Base-by-base conservation (phyloP, 352 stramenopile genomes). In the Globisporangium okanoganense region DNA sequence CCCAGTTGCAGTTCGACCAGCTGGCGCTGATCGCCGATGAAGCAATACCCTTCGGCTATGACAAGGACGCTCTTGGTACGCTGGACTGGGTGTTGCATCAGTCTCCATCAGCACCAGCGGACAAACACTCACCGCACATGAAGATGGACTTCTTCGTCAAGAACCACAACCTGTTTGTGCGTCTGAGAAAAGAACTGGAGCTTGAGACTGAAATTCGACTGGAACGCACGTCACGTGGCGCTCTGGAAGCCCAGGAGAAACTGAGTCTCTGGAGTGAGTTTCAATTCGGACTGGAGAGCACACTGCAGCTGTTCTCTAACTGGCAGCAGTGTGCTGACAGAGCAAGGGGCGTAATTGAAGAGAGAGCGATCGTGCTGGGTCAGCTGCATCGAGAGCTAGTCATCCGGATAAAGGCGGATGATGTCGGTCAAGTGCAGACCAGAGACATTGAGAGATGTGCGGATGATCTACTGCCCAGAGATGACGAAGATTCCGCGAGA, bases 1-100 rank as follows among this genome's bases (percentile, higher is more conserved):
- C 72, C 22, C 69, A 65, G 27, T 58, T 92, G 4, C 65, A 75
- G 12, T 81, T 86, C 53, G 82, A 92, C 47, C 82, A 90, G 48
- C 45, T 92, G 4, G 65, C 67, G 16, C 62, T 92, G 18, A 33
- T 88, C 13, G 27, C 66, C 1, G 47, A 76, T 14, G 6, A 47
- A 13, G 29, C 24, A 6, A 40, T 77, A n/a, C 64, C 71, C 5
- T 69, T 81, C 51, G 68, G 36, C 9, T 55, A 67, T 1, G 73
- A 71, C 22, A 85, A 80, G 24, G 24, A 70, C 13, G 63, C 49
- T 13, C 33, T 69, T 22, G 71, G 69, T 2, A 78, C 69, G 0
- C 54, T 80, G 6, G 61, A 78, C 56, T 85, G 73, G 73, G 53
- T 40, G 25, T 6, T 20, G 48, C 7, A 49, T 10, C 13, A 43